Conservation (phyloP, 768 basidiomycete species). For the Naganishia onofrii region DNA sequence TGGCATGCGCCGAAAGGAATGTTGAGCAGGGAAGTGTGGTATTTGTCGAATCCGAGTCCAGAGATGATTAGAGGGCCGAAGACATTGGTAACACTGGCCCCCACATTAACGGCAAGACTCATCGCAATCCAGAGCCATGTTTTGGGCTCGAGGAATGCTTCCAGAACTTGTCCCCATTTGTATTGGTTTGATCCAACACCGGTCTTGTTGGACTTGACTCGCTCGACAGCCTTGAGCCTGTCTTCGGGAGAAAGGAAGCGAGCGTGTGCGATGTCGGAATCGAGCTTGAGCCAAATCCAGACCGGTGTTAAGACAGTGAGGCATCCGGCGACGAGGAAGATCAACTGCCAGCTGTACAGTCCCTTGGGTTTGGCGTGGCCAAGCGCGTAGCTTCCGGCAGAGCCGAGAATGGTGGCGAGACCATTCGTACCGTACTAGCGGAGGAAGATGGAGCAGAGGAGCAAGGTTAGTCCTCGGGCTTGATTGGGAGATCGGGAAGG, state of each 20-base stretch:
- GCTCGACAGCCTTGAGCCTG: slow-evolving; percentile 44
- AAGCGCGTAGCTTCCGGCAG: slow-evolving; percentile 29
- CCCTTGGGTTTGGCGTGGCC: slow-evolving; percentile 40
- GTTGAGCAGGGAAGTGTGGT: slow-evolving; percentile 38
- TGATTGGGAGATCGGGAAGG: background rate
- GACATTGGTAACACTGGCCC: slow-evolving; percentile 31
- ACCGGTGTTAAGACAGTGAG: slow-evolving; percentile 45
- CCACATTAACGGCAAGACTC: slow-evolving; percentile 54
- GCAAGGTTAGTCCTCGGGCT: background rate
- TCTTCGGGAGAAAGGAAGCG: slow-evolving; percentile 46
- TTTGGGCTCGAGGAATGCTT: slow-evolving; percentile 44
- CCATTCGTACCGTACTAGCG: slow-evolving; percentile 47
- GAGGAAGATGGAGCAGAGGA: background rate
- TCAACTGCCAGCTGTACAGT: slow-evolving; percentile 43
- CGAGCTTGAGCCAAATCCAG: slow-evolving; percentile 42
- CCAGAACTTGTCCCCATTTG: slow-evolving; percentile 43
- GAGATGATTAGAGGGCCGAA: slow-evolving; percentile 57
- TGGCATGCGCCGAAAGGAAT: slow-evolving; percentile 47
- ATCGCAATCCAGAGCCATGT: slow-evolving; percentile 37
- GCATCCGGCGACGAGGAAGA: slow-evolving; percentile 46
- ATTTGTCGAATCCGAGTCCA: slow-evolving; percentile 36
- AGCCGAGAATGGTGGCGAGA: slow-evolving; percentile 44
- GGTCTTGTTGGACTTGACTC: slow-evolving; percentile 49
- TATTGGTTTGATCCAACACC: slow-evolving; percentile 47
- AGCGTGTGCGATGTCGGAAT: slow-evolving; percentile 40